phyloP scores from a whole-genome alignment of 169 alveolate genomes.

The Plasmodium vinckei region DNA sequence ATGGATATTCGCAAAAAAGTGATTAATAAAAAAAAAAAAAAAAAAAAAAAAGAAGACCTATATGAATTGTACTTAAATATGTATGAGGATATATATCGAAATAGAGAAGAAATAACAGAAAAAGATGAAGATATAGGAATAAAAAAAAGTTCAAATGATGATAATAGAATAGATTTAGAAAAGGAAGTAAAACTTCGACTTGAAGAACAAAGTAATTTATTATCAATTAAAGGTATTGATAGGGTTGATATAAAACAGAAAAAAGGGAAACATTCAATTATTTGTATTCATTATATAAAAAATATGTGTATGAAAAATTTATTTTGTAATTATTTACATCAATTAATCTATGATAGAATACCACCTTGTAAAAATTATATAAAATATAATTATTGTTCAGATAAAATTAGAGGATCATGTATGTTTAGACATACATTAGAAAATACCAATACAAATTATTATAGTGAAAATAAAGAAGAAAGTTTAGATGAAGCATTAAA shows the following conservation, averaged over 20 bases:
- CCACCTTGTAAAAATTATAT: constrained; percentile 90
- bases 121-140: not conserved
- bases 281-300: constrained; percentile 94
- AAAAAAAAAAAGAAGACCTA: constrained; percentile 23
- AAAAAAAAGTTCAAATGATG: constrained; percentile 10
- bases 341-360: constrained; percentile 89
- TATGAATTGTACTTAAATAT: constrained; percentile 51
- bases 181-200: constrained; percentile 79
- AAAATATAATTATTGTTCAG: constrained; percentile 90
- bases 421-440: constrained; percentile 79
- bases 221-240: constrained; percentile 84
- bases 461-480: constrained; percentile 28
- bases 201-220: constrained; percentile 83
- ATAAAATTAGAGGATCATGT: constrained; percentile 87
- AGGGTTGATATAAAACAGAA: constrained; percentile 85
- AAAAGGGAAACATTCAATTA: constrained; percentile 92
- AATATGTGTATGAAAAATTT: constrained; percentile 95
- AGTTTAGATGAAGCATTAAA: constrained; percentile 64
- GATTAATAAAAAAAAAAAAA: constrained; percentile 9
- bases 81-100: constrained; percentile 28
- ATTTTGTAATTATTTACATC: constrained; percentile 93
- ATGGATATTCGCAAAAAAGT: constrained; percentile 1
- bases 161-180: constrained; percentile 77
- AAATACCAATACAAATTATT: constrained; percentile 2
- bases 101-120: not conserved